Percentiles rank a stretch among this genome's conserved stretches.
Evolutionary conservation across 1,284 basidiomycete species (phyloP).

Genomic region (Inonotus obliquus): DNA sequence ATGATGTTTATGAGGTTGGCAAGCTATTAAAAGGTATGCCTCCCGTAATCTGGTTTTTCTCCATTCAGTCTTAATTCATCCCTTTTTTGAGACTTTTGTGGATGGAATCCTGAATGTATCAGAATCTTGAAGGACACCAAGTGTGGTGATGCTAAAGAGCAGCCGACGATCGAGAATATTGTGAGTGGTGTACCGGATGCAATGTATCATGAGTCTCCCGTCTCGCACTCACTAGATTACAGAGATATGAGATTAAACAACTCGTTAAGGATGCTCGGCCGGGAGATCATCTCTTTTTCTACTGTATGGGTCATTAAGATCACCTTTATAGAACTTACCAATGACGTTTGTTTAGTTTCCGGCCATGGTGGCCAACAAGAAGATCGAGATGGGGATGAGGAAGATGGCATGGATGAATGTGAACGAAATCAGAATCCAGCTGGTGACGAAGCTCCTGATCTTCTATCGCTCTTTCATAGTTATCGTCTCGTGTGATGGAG

Average conservation of each 20-base stretch:
- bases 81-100: neutral
- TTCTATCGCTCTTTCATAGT: neutral
- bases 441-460: neutral
- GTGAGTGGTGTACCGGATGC: constrained; percentile 7
- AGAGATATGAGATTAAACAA: constrained; percentile 13
- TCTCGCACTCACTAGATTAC: neutral
- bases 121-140: constrained; percentile 20
- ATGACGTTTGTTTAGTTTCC: constrained; percentile 10
- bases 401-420: constrained; percentile 22
- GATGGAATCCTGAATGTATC: constrained; percentile 15
- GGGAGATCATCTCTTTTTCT: constrained; percentile 19
- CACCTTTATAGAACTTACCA: neutral
- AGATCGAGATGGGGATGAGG: constrained; percentile 20
- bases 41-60: neutral
- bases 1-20: constrained; percentile 18
- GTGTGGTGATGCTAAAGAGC: neutral
- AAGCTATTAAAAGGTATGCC: constrained; percentile 15
- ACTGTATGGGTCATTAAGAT: constrained; percentile 6
- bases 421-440: neutral
- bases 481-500: constrained; percentile 18
- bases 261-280: constrained; percentile 16
- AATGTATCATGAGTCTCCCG: neutral
- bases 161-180: constrained; percentile 18
- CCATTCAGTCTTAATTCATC: neutral
- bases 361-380: constrained; percentile 20